phyloP scores from a whole-genome alignment of 192 early-diverging fungal species.

The Linderina pennispora region DNA sequence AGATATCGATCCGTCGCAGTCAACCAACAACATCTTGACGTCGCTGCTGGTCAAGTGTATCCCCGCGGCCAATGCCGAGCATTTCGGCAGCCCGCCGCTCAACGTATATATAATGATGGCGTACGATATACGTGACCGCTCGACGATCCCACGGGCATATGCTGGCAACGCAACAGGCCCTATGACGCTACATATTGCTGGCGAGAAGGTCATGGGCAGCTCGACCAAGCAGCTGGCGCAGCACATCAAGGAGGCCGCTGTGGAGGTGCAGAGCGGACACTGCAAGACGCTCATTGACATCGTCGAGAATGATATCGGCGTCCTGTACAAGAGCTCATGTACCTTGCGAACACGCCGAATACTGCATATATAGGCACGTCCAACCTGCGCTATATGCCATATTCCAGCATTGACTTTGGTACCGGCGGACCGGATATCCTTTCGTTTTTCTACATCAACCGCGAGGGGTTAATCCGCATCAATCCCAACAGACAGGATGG shows the following conservation, averaged over 20 bases:
- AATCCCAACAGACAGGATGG: constrained; percentile 33
- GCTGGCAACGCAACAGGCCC: constrained; percentile 29
- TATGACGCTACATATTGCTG: constrained; percentile 13
- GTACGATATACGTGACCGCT: constrained; percentile 27
- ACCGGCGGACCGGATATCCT: constrained; percentile 19
- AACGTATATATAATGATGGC: constrained; percentile 26
- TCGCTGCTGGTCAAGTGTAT: constrained; percentile 18
- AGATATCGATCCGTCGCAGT: constrained; percentile 19
- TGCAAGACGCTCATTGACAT: constrained; percentile 19
- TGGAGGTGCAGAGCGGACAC: constrained; percentile 15
- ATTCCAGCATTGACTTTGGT: constrained; percentile 36
- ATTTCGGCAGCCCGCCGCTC: constrained; percentile 8
- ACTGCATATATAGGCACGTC: constrained; percentile 27
- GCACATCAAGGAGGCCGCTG: constrained; percentile 19
- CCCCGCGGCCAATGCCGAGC: constrained; percentile 14
- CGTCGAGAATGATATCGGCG: constrained; percentile 26
- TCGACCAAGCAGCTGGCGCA: constrained; percentile 17
- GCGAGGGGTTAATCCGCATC: constrained; percentile 30
- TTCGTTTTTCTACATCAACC: constrained; percentile 20
- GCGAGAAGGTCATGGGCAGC: not conserved
- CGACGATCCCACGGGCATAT: constrained; percentile 14
- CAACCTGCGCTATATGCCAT: constrained; percentile 28
- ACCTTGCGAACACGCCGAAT: constrained; percentile 23
- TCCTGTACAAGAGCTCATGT: constrained; percentile 24
- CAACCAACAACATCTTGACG: constrained; percentile 10